phyloP scores from a whole-genome alignment of 176 grass and related monocot species.

The Rhipidocladum racemiflorum region DNA sequence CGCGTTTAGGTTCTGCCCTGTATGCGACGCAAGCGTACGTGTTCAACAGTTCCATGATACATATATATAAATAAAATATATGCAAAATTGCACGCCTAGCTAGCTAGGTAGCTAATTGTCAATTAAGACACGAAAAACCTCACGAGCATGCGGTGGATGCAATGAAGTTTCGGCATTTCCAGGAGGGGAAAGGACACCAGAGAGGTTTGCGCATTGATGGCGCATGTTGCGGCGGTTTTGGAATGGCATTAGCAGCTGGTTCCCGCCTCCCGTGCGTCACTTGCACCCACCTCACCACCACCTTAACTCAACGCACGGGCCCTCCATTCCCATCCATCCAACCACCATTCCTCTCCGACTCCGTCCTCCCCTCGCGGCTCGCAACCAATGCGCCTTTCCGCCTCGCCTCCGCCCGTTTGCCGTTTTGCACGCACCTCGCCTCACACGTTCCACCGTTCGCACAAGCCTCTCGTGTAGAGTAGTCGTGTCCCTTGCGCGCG shows the following conservation, averaged over 20 bases:
- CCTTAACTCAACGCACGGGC: conserved; percentile 38
- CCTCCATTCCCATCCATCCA: conserved; percentile 20
- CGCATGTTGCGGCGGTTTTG: neutral
- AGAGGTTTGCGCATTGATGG: conserved; percentile 39
- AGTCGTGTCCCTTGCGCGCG: neutral
- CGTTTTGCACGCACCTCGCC: neutral
- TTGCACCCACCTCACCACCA: conserved; percentile 27
- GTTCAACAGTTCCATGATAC: neutral
- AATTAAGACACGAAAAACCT: neutral
- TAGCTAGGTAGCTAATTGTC: neutral
- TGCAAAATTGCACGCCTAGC: neutral
- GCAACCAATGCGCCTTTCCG: neutral
- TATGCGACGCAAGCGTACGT: neutral
- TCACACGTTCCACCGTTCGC: neutral
- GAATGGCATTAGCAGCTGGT: neutral
- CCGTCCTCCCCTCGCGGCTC: neutral
- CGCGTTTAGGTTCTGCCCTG: neutral
- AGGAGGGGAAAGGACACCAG: neutral
- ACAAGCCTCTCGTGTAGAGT: no score
- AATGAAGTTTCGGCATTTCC: neutral
- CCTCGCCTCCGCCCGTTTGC: neutral
- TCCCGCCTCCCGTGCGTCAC: conserved; percentile 16
- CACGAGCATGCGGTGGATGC: neutral
- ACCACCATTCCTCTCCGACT: neutral
- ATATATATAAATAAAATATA: no score